Percentiles rank a stretch among this genome's conserved stretches.
Conservation (phyloP, 371 early-diverging fungal species). For the Chytridium lagenaria region DNA sequence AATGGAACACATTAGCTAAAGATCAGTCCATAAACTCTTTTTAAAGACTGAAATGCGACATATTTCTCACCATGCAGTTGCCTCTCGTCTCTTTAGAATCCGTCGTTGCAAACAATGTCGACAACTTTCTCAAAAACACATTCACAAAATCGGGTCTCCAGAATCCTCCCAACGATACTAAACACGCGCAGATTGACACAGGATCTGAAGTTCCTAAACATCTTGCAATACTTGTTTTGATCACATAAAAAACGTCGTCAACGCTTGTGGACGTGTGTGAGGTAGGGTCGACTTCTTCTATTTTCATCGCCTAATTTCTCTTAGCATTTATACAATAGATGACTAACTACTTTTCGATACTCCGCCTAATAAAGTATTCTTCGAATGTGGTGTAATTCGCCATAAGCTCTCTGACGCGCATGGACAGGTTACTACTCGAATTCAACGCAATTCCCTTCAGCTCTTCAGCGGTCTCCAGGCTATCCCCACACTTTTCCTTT, state of each 20-base stretch:
- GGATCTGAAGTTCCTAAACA: slow-evolving; percentile 75
- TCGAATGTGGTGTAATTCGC: slow-evolving; percentile 74
- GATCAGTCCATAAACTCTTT: too few species aligned
- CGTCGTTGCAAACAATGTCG: slow-evolving; percentile 60
- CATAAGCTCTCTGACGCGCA: slow-evolving; percentile 71
- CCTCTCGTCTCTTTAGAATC: slow-evolving; percentile 61
- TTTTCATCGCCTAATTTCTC: slow-evolving; percentile 39
- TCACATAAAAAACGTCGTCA: slow-evolving; percentile 90
- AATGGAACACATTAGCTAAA: too few species aligned
- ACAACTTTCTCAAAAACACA: slow-evolving; percentile 66
- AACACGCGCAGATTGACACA: slow-evolving; percentile 69
- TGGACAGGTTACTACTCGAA: slow-evolving; percentile 60
- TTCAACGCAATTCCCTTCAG: slow-evolving; percentile 47
- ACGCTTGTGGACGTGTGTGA: slow-evolving; percentile 76
- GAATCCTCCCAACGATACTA: slow-evolving; percentile 60
- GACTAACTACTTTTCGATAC: slow-evolving; percentile 72
- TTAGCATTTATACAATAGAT: not conserved
- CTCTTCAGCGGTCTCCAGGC: slow-evolving; percentile 22
- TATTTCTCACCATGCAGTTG: slow-evolving; percentile 77
- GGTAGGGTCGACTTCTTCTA: slow-evolving; percentile 46
- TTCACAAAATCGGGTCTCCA: slow-evolving; percentile 73
- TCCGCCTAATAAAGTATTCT: slow-evolving; percentile 72
- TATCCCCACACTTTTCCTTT: not conserved
- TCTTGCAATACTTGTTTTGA: slow-evolving; percentile 76
- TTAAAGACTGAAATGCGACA: too few species aligned